Percentiles rank a stretch among this genome's conserved stretches.
Conservation (phyloP, 495 filamentous ascomycete species). For the Darksidea phi region DNA sequence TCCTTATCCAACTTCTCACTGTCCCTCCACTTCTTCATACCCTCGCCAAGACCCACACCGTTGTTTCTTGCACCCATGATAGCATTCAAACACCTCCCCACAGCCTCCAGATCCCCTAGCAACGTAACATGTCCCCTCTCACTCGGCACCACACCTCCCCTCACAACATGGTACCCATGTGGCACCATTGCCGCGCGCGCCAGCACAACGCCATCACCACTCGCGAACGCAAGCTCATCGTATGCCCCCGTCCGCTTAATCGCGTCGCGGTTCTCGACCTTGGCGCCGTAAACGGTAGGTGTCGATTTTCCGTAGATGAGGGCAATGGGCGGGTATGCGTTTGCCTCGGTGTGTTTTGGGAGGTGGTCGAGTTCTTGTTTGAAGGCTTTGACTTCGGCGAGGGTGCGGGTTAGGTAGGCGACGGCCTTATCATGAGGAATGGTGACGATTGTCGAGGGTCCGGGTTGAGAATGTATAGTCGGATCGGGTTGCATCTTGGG, state of each 20-base stretch:
- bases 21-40: slow-evolving; percentile 3
- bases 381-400: slow-evolving; percentile 69
- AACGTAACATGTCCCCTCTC: slow-evolving; percentile 85
- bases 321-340: slow-evolving; percentile 76
- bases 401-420: slow-evolving; percentile 73
- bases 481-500: slow-evolving; percentile 37
- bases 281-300: slow-evolving; percentile 79
- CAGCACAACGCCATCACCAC: slow-evolving; percentile 87
- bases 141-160: slow-evolving; percentile 69
- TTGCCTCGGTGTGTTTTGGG: slow-evolving; percentile 56
- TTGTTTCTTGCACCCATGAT: slow-evolving; percentile 64
- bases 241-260: slow-evolving; percentile 79
- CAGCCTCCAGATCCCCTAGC: slow-evolving; percentile 78
- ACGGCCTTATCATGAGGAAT: slow-evolving; percentile 56
- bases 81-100: slow-evolving; percentile 70
- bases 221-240: slow-evolving; percentile 81
- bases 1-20: neutral
- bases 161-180: slow-evolving; percentile 68
- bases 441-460: slow-evolving; percentile 45
- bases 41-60: slow-evolving; percentile 63
- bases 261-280: slow-evolving; percentile 62
- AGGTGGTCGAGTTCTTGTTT: slow-evolving; percentile 67
- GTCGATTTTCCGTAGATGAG: slow-evolving; percentile 87
- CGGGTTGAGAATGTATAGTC: slow-evolving; percentile 40
- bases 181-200: slow-evolving; percentile 85